Base-by-base conservation (phyloP, 2,329 filamentous ascomycete genomes). In the Paecilomyces dactylethromorphus region DNA sequence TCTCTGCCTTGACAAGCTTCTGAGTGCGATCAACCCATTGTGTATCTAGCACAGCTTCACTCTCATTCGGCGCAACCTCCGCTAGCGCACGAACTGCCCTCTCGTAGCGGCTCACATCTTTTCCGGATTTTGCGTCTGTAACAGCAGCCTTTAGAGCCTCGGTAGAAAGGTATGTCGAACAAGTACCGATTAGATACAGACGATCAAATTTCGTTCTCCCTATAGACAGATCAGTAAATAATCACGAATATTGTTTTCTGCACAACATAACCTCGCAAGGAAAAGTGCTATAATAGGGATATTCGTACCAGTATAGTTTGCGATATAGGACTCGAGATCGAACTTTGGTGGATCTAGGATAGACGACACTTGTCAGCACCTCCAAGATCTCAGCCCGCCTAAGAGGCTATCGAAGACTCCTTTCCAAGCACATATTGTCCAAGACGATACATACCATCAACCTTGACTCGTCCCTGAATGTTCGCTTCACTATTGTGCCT, bases 281-380 rank as follows among this genome's bases (percentile, higher is more conserved):
- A 4, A 2, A 29, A 29, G 26, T 45, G 32, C 18, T 52, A 11
- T 13, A 56, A 51, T 10, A 32, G 8, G n/a, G 18, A 32, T 35
- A 10, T 5, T 64, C 78, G 53, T 76, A 92, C 92, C 91, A 71
- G 81, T 82, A 75, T 97, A 99, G 71, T 97, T 96, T 64, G 88
- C 83, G 55, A 96, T 89, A 74, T 97, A 97, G 39, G 89, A 85
- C 61, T 97, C 91, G 50, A 99, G 83, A 68, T 97, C 94, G 66
- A 97, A 88, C 71, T 93, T 96, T 10, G 93, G 92, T 6, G 84
- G 76, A 54, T 91, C 90, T 93, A 33, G 10, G 39, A 45, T 12
- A 12, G 54, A 51, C 31, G 12, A 10, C 39, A 26, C 21, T 52
- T 52, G 50, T 52, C 50, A 52, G 50, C 50, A 24, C 13, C 21